Base-by-base conservation (phyloP, 2,329 filamentous ascomycete genomes). In the Colletotrichum musicola region DNA sequence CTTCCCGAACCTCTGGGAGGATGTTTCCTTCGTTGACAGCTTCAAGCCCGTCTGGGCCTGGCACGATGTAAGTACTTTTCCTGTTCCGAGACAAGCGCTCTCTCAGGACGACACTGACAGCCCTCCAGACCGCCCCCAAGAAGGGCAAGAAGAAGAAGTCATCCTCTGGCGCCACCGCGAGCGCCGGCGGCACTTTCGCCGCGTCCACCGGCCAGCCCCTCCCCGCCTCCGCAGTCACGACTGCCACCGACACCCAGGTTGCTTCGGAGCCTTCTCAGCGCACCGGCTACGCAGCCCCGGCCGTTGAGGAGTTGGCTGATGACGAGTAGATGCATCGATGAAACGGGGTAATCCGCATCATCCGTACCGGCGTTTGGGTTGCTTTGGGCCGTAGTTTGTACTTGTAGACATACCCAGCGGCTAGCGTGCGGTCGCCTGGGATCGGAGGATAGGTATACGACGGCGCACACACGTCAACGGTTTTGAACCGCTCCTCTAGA, bases 21-120 rank as follows among this genome's bases (percentile, higher is more conserved):
- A 99, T 78, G 96, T 99, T 30, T 97, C 95, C 7, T 98, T 99
- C 83, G 92, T 99, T 81, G 96, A 99, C 79, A 97, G 93, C 76
- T 99, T 99, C 87, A 92, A 92, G 77, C 96, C 96, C 20, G 82
- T 97, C 6, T 99, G 96, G 95, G 96, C 94, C 69, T 99, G 96
- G 96, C 96, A 99, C 80, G 95, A 97, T 89, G 94, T 97, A 78
- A 80, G 88, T 81, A 7, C 30, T 4, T 10, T 10, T 35, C 7
- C 7, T 9, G 7, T 35, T 35, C 10, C 30, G 10, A 35, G 10
- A 35, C 30, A 10, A 35, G 10, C 30, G 30, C 30, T 9, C 6
- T 20, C 25, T 12, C 9, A 18, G n/a, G 25, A 40, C 3, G 27
- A 12, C 27, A 44, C 51, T 63, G 38, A 55, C 56, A 62, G 35